Percentiles rank a stretch among this genome's conserved stretches.
Conservation (phyloP, 192 early-diverging fungal species). For the Ramicandelaber brevisporus region DNA sequence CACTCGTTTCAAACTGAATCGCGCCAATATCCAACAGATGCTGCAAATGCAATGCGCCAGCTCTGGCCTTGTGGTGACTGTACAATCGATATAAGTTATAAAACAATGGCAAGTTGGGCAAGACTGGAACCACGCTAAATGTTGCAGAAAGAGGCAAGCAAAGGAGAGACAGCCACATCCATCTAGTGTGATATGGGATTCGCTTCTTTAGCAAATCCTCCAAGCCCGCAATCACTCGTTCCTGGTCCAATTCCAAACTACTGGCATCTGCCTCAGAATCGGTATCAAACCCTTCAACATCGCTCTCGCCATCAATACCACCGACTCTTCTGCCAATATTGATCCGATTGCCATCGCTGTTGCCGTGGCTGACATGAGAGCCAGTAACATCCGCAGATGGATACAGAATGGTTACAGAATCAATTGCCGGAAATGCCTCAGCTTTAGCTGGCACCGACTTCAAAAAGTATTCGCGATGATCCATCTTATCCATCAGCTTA, state of each 20-base stretch:
- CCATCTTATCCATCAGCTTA: conserved; percentile 37
- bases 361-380: too few species aligned
- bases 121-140: conserved; percentile 41
- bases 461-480: conserved; percentile 48
- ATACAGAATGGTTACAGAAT: too few species aligned
- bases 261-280: too few species aligned
- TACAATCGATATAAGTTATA: conserved; percentile 60
- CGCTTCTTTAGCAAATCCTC: conserved; percentile 18
- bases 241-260: too few species aligned
- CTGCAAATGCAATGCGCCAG: too few species aligned
- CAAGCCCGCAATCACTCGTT: neutral
- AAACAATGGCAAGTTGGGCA: conserved; percentile 52
- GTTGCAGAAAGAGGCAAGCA: conserved; percentile 36
- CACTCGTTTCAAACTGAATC: too few species aligned
- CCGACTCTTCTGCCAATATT: neutral
- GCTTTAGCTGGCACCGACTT: conserved; percentile 37
- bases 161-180: conserved; percentile 37
- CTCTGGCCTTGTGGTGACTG: conserved; percentile 52
- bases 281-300: too few species aligned
- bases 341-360: neutral
- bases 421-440: too few species aligned
- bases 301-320: conserved; percentile 1
- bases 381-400: too few species aligned
- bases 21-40: too few species aligned
- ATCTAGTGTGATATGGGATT: conserved; percentile 38